Conservation (phyloP, 768 basidiomycete species). For the Trichaptum fuscoviolaceum region DNA sequence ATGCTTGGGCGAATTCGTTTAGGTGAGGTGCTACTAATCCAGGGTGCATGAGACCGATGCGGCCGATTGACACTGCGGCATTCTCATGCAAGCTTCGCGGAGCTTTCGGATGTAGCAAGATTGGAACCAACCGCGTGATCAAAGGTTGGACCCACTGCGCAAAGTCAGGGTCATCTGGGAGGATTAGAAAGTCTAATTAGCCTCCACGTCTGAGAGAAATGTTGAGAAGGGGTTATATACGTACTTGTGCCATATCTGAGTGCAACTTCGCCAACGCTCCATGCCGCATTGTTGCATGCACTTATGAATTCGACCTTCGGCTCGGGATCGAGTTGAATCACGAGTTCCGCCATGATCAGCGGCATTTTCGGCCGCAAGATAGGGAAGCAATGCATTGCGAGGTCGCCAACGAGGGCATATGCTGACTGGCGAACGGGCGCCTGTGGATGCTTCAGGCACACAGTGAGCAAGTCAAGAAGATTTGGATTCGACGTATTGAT, state of each 20-base stretch:
- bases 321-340: constrained; percentile 85
- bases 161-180: constrained; percentile 75
- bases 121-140: constrained; percentile 86
- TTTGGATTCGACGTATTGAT: constrained; percentile 69
- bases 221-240: constrained; percentile 14
- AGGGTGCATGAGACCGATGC: constrained; percentile 93
- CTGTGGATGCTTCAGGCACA: constrained; percentile 94
- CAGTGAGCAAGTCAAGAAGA: constrained; percentile 73
- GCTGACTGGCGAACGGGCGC: constrained; percentile 94
- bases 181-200: constrained; percentile 8
- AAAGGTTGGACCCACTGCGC: constrained; percentile 87
- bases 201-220: constrained; percentile 4
- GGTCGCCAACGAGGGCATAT: constrained; percentile 96
- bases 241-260: constrained; percentile 81
- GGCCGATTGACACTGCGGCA: constrained; percentile 96
- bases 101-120: constrained; percentile 87
- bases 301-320: constrained; percentile 93
- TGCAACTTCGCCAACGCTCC: constrained; percentile 99
- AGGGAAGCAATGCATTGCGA: constrained; percentile 93
- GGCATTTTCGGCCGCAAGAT: constrained; percentile 83
- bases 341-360: constrained; percentile 85
- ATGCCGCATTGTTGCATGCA: constrained; percentile 98
- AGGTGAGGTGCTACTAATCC: constrained; percentile 82
- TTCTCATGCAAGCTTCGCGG: constrained; percentile 95
- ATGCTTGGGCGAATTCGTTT: constrained; percentile 86